These are phyloP conservation scores for Cyclocybe cylindracea DNA, from an alignment of 768 basidiomycete genomes.

Conservation along the genomic window DNA sequence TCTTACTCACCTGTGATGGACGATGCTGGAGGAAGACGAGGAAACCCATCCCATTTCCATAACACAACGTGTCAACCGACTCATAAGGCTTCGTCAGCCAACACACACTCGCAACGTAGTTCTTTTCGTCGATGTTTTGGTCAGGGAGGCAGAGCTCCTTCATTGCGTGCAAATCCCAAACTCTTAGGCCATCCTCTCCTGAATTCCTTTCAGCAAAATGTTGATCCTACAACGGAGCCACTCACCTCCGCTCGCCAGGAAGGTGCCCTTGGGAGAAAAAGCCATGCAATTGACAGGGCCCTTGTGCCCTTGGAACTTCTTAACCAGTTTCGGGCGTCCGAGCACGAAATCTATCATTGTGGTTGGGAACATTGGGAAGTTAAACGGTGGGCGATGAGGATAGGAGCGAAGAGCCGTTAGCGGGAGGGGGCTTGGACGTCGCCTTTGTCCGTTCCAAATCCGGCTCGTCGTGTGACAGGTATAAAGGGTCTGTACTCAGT, in stretches of 20 bases:
- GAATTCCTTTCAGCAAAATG: neutral
- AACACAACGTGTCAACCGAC: slow-evolving; percentile 10
- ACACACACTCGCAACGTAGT: slow-evolving; percentile 8
- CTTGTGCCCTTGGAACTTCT: slow-evolving; percentile 7
- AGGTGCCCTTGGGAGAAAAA: slow-evolving; percentile 17
- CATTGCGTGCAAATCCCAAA: slow-evolving; percentile 11
- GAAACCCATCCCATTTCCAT: slow-evolving; percentile 11
- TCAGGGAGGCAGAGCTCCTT: slow-evolving; percentile 8
- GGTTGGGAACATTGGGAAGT: too few species aligned
- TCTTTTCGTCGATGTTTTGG: slow-evolving; percentile 7
- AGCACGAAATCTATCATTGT: too few species aligned
- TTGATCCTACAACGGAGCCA: neutral
- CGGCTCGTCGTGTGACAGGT: neutral
- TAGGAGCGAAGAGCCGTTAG: too few species aligned
- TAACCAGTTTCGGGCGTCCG: neutral
- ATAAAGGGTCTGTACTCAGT: too few species aligned
- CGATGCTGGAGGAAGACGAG: slow-evolving; percentile 8
- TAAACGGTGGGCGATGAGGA: too few species aligned
- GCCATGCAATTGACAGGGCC: slow-evolving; percentile 15
- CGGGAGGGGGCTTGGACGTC: neutral
- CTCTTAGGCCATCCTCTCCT: slow-evolving; percentile 11
- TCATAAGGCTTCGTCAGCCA: slow-evolving; percentile 12
- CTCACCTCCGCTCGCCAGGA: slow-evolving; percentile 18
- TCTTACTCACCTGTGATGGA: slow-evolving; percentile 4
- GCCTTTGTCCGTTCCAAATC: neutral